A percentile compares a stretch with the other conserved stretches of the same genome.
These are phyloP conservation scores for Phytophthora boehmeriae DNA, from an alignment of 352 stramenopile genomes.

Conservation along the genomic window DNA sequence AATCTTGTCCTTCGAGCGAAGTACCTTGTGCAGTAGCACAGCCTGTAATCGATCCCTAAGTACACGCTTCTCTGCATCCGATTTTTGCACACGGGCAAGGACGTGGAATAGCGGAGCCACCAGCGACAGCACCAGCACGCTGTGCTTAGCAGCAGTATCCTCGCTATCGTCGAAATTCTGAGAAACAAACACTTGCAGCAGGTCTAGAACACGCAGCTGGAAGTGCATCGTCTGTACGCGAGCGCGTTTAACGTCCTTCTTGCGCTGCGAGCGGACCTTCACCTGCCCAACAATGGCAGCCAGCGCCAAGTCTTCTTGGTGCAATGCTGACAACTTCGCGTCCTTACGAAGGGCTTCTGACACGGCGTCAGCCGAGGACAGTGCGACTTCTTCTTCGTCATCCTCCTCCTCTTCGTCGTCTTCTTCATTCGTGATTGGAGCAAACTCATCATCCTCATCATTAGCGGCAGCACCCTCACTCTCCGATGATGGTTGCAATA, in stretches of 20 bases:
- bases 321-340: slow-evolving; percentile 64
- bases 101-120: slow-evolving; percentile 70
- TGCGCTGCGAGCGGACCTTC: slow-evolving; percentile 70
- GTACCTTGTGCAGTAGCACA: slow-evolving; percentile 72
- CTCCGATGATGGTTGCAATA: slow-evolving; percentile 51
- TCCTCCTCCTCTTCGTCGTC: slow-evolving; percentile 43
- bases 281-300: slow-evolving; percentile 84
- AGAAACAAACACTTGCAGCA: slow-evolving; percentile 75
- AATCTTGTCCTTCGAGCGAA: slow-evolving; percentile 60
- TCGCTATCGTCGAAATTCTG: slow-evolving; percentile 29
- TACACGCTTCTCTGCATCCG: slow-evolving; percentile 69
- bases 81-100: slow-evolving; percentile 55
- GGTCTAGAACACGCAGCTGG: slow-evolving; percentile 82
- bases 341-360: slow-evolving; percentile 73
- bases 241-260: slow-evolving; percentile 76
- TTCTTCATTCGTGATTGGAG: slow-evolving; percentile 34
- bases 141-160: slow-evolving; percentile 25
- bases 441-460: slow-evolving; percentile 54
- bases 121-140: slow-evolving; percentile 47
- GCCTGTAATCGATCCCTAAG: slow-evolving; percentile 75
- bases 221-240: slow-evolving; percentile 82
- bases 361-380: slow-evolving; percentile 64
- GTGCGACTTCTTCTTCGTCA: slow-evolving; percentile 58
- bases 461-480: slow-evolving; percentile 36
- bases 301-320: slow-evolving; percentile 81